A percentile compares a stretch with the other conserved stretches of the same genome.
These are phyloP conservation scores for Neostapfia colusana DNA, from an alignment of 176 grass and related monocot species.

Conservation along the genomic window DNA sequence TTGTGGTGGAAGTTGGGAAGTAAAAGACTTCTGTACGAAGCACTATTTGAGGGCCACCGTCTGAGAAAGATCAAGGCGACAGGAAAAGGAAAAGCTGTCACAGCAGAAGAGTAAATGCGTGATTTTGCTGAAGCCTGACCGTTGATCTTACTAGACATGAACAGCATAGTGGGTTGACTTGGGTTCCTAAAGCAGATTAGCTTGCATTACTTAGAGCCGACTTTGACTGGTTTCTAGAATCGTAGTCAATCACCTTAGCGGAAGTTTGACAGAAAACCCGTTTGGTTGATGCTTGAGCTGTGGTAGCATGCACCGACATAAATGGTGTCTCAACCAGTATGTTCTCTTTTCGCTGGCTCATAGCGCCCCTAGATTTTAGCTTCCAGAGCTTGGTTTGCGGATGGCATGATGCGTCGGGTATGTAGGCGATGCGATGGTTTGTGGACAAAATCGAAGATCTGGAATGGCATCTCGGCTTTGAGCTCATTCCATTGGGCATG, in stretches of 20 bases:
- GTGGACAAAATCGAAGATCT: background rate
- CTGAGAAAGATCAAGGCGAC: conserved; percentile 39
- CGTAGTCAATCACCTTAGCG: conserved; percentile 9
- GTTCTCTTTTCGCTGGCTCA: background rate
- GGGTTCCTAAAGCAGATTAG: conserved; percentile 26
- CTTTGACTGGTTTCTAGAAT: conserved; percentile 37
- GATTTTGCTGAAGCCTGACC: conserved; percentile 21
- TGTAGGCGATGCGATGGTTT: background rate
- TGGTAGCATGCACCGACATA: background rate
- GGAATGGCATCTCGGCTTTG: background rate
- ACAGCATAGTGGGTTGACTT: conserved; percentile 37
- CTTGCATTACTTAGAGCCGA: conserved; percentile 11
- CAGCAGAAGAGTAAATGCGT: conserved; percentile 16
- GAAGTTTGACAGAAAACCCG: conserved; percentile 5
- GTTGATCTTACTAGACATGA: conserved; percentile 42
- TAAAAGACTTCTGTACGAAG: conserved; percentile 76
- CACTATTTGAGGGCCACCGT: conserved; percentile 45
- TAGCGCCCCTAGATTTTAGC: conserved; percentile 6
- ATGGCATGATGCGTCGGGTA: conserved; percentile 13
- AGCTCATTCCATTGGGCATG: background rate
- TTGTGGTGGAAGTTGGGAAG: conserved; percentile 96
- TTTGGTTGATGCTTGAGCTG: background rate
- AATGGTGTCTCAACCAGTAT: background rate
- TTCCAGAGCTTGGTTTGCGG: background rate
- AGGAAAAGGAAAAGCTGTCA: conserved; percentile 34